Conservation (phyloP, 768 basidiomycete species). For the Lyophyllum decastes region DNA sequence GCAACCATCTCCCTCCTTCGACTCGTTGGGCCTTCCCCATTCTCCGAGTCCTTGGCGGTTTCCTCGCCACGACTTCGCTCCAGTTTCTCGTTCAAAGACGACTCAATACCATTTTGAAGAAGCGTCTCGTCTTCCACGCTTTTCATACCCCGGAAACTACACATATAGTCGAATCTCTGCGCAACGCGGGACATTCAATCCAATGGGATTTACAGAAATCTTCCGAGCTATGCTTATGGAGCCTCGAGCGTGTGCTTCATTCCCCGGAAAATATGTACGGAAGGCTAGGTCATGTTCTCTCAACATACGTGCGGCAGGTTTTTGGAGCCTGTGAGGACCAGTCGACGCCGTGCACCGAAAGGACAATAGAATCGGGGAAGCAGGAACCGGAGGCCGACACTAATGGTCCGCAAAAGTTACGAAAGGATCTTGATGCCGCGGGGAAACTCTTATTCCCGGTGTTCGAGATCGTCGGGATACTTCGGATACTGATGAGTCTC, state of each 20-base stretch:
- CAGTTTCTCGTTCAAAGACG: constrained; percentile 17
- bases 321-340: too few species aligned
- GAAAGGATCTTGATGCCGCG: neutral
- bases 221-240: neutral
- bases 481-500: constrained; percentile 4
- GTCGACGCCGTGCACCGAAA: too few species aligned
- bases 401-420: too few species aligned
- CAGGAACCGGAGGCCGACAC: too few species aligned
- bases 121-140: neutral
- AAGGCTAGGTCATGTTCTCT: too few species aligned
- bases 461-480: neutral
- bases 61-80: constrained; percentile 7
- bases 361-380: too few species aligned
- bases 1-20: neutral
- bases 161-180: neutral
- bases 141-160: constrained; percentile 1
- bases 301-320: too few species aligned
- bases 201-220: constrained; percentile 1
- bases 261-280: too few species aligned
- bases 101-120: constrained; percentile 2
- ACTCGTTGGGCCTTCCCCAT: constrained; percentile 16
- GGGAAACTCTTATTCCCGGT: neutral
- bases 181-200: neutral
- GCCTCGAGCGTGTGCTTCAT: too few species aligned
- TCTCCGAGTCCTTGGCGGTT: constrained; percentile 14